Evolutionary conservation across 2,329 filamentous ascomycete genomes (phyloP).

Genomic region (Fusarium foetens): DNA sequence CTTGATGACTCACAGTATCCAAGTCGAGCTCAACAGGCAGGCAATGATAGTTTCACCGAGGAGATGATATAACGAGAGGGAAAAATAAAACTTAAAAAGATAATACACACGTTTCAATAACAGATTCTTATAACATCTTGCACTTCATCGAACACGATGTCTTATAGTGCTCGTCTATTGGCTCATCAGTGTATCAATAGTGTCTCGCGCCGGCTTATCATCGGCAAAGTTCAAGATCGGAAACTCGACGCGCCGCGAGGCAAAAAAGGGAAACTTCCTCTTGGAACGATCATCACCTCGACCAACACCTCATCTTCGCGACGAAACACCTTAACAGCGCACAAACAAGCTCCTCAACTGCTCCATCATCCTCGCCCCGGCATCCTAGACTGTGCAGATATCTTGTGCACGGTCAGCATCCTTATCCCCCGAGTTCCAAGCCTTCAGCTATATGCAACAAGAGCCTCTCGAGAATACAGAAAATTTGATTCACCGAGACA

Average conservation of each 20-base stretch:
- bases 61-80: background rate
- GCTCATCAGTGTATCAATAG: slow-evolving; percentile 10
- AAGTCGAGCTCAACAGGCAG: background rate
- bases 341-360: slow-evolving; percentile 4
- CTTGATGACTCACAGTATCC: slow-evolving; percentile 23
- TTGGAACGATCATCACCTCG: slow-evolving; percentile 32
- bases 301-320: slow-evolving; percentile 23
- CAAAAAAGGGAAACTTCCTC: slow-evolving; percentile 38
- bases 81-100: background rate
- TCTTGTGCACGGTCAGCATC: slow-evolving; percentile 61
- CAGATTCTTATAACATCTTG: background rate
- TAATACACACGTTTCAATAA: background rate
- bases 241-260: slow-evolving; percentile 38
- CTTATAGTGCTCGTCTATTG: slow-evolving; percentile 22
- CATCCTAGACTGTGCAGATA: slow-evolving; percentile 61
- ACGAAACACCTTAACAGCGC: slow-evolving; percentile 32
- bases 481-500: slow-evolving; percentile 53
- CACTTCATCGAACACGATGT: slow-evolving; percentile 30
- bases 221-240: slow-evolving; percentile 39
- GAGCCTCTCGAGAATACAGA: slow-evolving; percentile 61
- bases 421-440: slow-evolving; percentile 46
- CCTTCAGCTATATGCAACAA: slow-evolving; percentile 72
- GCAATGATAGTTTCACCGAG: background rate
- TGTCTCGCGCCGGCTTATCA: slow-evolving; percentile 42
- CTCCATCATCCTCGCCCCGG: slow-evolving; percentile 10